A percentile compares a stretch with the other conserved stretches of the same genome.
Conservation (phyloP, 192 early-diverging fungal species). For the Mortierella claussenii region DNA sequence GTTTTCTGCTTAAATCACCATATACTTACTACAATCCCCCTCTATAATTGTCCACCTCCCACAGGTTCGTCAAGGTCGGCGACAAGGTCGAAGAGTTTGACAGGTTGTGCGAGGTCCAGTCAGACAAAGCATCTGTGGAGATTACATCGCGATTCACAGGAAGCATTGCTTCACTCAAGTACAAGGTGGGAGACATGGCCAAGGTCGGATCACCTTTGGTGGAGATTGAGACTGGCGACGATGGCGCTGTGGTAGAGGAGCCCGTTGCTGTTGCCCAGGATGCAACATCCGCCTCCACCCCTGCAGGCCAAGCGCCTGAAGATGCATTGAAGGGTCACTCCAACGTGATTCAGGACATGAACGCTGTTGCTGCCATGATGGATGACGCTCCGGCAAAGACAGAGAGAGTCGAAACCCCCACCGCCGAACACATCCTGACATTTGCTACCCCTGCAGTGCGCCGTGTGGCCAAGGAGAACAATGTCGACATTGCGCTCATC, state of each 20-base stretch:
- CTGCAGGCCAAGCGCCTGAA: conserved; percentile 12
- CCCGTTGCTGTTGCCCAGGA: conserved; percentile 15
- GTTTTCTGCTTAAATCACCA: no score
- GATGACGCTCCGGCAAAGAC: conserved; percentile 16
- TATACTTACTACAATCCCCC: no score
- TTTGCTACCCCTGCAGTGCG: conserved; percentile 93
- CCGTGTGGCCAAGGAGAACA: conserved; percentile 81
- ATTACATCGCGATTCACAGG: conserved; percentile 97
- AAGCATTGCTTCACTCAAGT: conserved; percentile 80
- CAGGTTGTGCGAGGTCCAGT: conserved; percentile 96
- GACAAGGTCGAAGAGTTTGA: conserved; percentile 91
- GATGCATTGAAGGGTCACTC: conserved; percentile 35
- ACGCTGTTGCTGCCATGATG: conserved; percentile 49
- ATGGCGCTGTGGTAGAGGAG: conserved; percentile 34
- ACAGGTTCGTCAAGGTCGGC: conserved; percentile 95
- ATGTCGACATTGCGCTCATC: conserved; percentile 78
- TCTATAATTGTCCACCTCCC: no score
- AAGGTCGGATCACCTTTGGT: conserved; percentile 91
- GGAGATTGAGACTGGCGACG: conserved; percentile 78
- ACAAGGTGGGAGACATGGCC: conserved; percentile 90
- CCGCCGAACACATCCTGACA: conserved; percentile 45
- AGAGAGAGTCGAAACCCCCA: conserved; percentile 12
- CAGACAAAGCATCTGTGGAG: conserved; percentile 99
- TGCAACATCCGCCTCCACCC: conserved; percentile 8
- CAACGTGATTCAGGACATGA: conserved; percentile 40